Base-by-base conservation (phyloP, 257 asterid species). In the Cynanchum wilfordii region DNA sequence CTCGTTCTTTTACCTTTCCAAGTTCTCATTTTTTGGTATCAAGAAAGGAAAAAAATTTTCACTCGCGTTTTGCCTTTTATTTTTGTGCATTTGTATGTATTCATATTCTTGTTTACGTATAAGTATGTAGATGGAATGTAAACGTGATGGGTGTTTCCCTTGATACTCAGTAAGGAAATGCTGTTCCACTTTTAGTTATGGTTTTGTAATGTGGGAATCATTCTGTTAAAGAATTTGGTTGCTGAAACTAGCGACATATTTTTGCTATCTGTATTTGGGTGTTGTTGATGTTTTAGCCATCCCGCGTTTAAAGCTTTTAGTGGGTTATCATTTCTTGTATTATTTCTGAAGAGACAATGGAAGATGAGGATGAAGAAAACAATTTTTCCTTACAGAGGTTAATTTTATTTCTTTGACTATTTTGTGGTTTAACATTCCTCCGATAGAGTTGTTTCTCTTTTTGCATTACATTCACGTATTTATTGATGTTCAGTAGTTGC, bases 361-460 rank as follows among this genome's bases (percentile, higher is more conserved):
- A 71, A 56, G 75, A 71, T 30, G 68, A 50, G 57, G 30, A 71
- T 38, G 42, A 22, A 25, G 33, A 70, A 16, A 49, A 29, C 17
- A 12, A 10, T 30, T 51, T 22, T 71, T 13, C 67, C 44, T 71
- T 71, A 55, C 25, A 22, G n/a, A 55, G 66, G 74, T 70, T 57
- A 22, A 55, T 22, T 8, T 62, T 30, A 30, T 29, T 30, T 5
- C 0, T 62, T 8, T 13, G 19, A 12, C 15, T 8, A 38, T 57
- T 40, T 71, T 40, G 24, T 70, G 16, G 55, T n/a, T 55, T 38
- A 56, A 22, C 25, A 52, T 30, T 54, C 42, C 60, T 42, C 12
- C 1, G 1, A 10, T 17, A 30, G 40, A 19, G 29, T 44, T 56
- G 29, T 25, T 58, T 29, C 7, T 50, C 27, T 4, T 22, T 40